phyloP scores from a whole-genome alignment of 176 grass and related monocot genomes.

The Chloris gayana region DNA sequence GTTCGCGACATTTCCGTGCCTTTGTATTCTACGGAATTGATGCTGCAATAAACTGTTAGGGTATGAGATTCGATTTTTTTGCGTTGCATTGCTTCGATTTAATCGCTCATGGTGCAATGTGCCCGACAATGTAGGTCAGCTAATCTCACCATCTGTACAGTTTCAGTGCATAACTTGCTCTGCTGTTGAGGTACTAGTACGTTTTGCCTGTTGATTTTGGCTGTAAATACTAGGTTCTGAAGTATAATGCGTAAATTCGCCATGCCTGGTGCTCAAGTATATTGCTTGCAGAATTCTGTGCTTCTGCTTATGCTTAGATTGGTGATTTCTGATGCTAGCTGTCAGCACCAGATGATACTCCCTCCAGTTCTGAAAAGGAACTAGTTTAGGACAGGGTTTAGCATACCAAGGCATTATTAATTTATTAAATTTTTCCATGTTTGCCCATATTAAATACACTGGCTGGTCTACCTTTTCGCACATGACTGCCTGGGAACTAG shows the following conservation, averaged over 20 bases:
- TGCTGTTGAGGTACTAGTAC: background rate
- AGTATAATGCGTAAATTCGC: background rate
- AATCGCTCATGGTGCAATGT: background rate
- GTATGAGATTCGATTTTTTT: background rate
- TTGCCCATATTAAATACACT: too few relatives aligned
- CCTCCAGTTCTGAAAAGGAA: too few relatives aligned
- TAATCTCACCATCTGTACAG: background rate
- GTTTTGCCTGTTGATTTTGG: background rate
- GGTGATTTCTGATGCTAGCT: constrained; percentile 8
- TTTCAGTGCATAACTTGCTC: background rate
- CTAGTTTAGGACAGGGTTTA: too few relatives aligned
- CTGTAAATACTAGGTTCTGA: constrained; percentile 1
- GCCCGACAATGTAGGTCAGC: background rate
- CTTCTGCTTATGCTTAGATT: background rate
- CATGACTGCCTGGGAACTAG: too few relatives aligned
- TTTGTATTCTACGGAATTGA: background rate
- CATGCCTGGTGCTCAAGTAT: background rate
- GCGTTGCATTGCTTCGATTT: background rate
- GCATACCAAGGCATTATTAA: too few relatives aligned
- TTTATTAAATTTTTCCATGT: too few relatives aligned
- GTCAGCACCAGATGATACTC: background rate
- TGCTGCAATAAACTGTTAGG: background rate
- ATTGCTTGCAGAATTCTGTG: background rate
- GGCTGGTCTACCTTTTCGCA: too few relatives aligned
- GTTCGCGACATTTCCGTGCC: background rate